Evolutionary conservation across 257 asterid species (phyloP), one percentile per base, ranked within the genome.

Genomic region (Cynanchum wilfordii): DNA sequence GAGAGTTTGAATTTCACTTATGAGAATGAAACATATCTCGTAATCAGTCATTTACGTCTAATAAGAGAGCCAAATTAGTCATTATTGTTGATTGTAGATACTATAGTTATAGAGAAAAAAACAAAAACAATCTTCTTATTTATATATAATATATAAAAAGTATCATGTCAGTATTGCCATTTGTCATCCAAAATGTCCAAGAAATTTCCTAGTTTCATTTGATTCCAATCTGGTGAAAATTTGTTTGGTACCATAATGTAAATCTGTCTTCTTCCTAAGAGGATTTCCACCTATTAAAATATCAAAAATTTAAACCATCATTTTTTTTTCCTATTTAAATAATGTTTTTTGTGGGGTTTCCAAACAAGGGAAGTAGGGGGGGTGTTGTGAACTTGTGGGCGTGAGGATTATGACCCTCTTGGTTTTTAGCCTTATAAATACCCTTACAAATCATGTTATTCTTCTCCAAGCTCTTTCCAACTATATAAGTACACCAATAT

Each of bases 171-270:
- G n/a, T n/a, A n/a, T 5, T 7, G 67, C 67, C 45, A 30, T 33
- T 1, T 62, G 45, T 33, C 24, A 30, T 30, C 45, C 67, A 30
- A 12, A 27, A 24, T 59, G 66, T 11, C 66, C 40, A 13, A 59
- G 20, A 58, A 62, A 30, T 10, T 33, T 22, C 24, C 22, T n/a
- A 16, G 20, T 17, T 24, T 15, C 6, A 13, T 50, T 50, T 62
- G 67, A 62, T 33, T 62, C 67, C 67, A 62, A 30, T 3, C 36
- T 30, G 67, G 67, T 62, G 67, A 16, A 62, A 16, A 30, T 15
- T 62, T 62, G 67, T 62, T 62, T 62, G 25, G 15, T 13, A 60
- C 66, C 44, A 58, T 25, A 12, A 29, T 33, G 24, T 19, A 19
- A 51, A 36, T 38, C 16, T 64, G 69, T 64, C 69, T 33, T 64